Percentiles rank a stretch among this genome's conserved stretches.
These are phyloP conservation scores for Auriscalpium orientale DNA, from an alignment of 768 basidiomycete genomes.

Conservation along the genomic window DNA sequence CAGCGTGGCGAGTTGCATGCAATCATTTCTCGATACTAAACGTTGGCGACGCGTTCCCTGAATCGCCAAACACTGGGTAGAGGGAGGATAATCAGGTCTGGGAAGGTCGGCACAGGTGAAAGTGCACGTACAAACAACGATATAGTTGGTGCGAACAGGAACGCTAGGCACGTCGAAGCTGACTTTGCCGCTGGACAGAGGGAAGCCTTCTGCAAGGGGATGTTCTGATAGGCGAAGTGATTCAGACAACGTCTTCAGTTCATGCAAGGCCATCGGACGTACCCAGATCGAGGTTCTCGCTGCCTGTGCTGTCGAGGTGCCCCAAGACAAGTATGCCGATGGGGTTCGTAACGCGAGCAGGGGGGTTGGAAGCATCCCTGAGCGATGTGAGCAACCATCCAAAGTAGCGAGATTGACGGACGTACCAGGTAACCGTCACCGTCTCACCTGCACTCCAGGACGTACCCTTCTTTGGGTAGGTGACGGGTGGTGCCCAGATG, in stretches of 20 bases:
- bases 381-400: background rate
- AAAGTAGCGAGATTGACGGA: background rate
- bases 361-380: background rate
- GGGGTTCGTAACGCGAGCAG: background rate
- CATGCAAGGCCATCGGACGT: background rate
- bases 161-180: background rate
- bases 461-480: background rate
- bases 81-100: too few relatives aligned
- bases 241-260: background rate
- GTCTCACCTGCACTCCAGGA: background rate
- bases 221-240: background rate
- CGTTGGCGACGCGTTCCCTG: too few relatives aligned
- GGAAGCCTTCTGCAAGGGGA: background rate
- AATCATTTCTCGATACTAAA: too few relatives aligned
- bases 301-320: background rate
- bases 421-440: background rate
- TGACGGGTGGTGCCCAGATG: background rate
- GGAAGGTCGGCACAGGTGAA: too few relatives aligned
- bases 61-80: too few relatives aligned
- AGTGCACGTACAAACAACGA: background rate
- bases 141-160: background rate
- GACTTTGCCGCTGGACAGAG: background rate
- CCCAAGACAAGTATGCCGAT: background rate
- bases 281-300: background rate
- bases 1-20: too few relatives aligned